Evolutionary conservation across 2,329 filamentous ascomycete species (phyloP), one percentile per base, ranked within the genome.

Genomic region (Aspergillus sp.): DNA sequence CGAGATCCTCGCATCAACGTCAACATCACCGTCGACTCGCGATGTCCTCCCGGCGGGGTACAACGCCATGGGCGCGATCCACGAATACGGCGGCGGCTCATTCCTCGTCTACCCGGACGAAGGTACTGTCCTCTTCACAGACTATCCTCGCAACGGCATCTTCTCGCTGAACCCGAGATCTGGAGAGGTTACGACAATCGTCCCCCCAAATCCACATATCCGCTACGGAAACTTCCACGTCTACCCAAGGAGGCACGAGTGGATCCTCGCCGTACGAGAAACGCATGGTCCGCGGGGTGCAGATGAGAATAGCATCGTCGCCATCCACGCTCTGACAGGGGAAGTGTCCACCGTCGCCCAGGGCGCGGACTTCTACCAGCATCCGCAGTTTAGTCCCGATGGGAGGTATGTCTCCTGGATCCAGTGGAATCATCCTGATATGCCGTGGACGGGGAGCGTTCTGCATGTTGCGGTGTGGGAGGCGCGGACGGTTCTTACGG

Each of bases 371-470:
- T 86, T 86, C 55, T 86, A 85, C 67, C 80, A 78, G 23, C 77
- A 80, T 23, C 83, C 84, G 0, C 78, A 78, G 17, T 85, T 82
- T 64, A 83, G 78, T 61, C 76, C 72, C 0, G 79, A 83, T 62
- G 82, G 82, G 1, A 74, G 70, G 7, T 78, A 76, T 54, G 64
- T 85, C 28, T 77, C 73, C n/a, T 86, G 84, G 84, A 74, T 83
- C 13, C 80, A 86, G 61, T 87, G 84, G 84, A 73, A 82, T 19
- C 82, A 85, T 64, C 84, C 83, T 0, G 77, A 83, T 53, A 79
- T 86, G 73, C 82, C 83, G 0, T 86, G 84, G 74, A 80, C 79
- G 1, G 79, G 79, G 0, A 79, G 78, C 2, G 77, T 80, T 58
- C 68, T 86, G 1, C 79, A 78, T 66, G 66, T 77, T 50, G 82